Conservation (phyloP, 75 land plant species). For the Isoetes taiwanensis region DNA sequence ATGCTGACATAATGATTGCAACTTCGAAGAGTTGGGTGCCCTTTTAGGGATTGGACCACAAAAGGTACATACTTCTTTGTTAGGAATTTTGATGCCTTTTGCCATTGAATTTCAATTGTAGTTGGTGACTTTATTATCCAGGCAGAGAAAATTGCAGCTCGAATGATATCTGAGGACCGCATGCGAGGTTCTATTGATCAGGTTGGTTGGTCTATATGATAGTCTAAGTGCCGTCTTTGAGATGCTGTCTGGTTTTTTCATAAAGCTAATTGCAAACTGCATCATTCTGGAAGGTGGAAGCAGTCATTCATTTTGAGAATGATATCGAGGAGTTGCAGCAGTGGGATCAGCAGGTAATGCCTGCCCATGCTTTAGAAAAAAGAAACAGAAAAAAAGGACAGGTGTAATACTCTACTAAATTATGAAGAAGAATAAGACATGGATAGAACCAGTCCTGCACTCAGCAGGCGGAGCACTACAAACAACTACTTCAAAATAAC, state of each 20-base stretch:
- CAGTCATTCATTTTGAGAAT: not conserved
- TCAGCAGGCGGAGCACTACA: no score
- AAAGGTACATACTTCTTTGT: not conserved
- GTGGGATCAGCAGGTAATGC: slow-evolving; percentile 6
- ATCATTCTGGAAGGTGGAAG: slow-evolving; percentile 4
- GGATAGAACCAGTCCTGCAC: no score
- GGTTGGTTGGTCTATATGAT: not conserved
- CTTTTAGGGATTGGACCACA: not conserved
- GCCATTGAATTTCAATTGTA: not conserved
- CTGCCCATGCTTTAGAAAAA: no score
- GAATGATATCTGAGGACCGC: slow-evolving; percentile 2
- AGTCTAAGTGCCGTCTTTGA: not conserved
- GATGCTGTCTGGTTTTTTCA: not conserved
- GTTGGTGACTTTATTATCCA: not conserved
- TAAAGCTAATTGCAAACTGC: no score
- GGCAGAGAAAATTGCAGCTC: slow-evolving; percentile 2
- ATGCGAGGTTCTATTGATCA: slow-evolving; percentile 7
- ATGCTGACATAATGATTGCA: no score
- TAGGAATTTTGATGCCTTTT: no score
- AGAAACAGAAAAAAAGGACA: no score
- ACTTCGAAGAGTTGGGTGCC: slow-evolving; percentile 1
- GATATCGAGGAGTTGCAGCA: slow-evolving; percentile 9
- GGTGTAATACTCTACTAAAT: no score
- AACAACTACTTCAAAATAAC: no score
- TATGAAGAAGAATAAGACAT: no score